Base-by-base conservation (phyloP, 2,329 filamentous ascomycete species). In the Gliomastix tumulicola region DNA sequence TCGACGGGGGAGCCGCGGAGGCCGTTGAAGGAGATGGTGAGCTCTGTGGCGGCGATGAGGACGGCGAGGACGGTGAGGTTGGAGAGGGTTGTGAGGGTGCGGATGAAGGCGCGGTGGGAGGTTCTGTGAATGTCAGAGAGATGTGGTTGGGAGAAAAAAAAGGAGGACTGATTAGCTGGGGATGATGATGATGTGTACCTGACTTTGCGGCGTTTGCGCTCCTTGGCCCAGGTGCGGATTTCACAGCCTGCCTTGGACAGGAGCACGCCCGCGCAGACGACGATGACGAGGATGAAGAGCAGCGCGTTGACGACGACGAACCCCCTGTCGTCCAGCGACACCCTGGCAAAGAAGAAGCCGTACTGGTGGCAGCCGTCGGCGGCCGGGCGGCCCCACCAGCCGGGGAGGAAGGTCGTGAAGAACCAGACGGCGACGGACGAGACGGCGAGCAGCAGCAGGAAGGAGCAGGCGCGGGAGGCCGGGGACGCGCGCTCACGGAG, bases 21-120 rank as follows among this genome's bases (percentile, higher is more conserved):
- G 12, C 46, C 30, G 22, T 63, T 63, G 57, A 57, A 62, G 2
- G 32, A 32, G 4, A 62, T 44, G 4, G 56, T 43, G 6, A 61
- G 46, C 35, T 63, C 59, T 32, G 60, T 46, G 5, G 53, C 53
- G 2, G 50, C 39, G 12, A 57, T 43, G 5, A 59, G 40, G 13
- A 57, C 44, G 21, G 42, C 48, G 12, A 57, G 54, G 8, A 57
- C 44, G 13, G 40, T 42, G 21, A 51, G 7, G 30, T 55, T 50
- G 4, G 45, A 46, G 2, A 55, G 18, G 10, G 40, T 35, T 12
- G 41, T 47, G 9, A 42, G 43, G 19, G 40, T 41, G 7, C 43
- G 50, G 8, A 60, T 28, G 6, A 49, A 27, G 17, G 44, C 38
- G 6, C 49, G 38, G n/a, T 48, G 51, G 10, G 42, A 44, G 31